phyloP scores from a whole-genome alignment of 1,139 yeast genomes.

The Nakaseomyces sp. region DNA sequence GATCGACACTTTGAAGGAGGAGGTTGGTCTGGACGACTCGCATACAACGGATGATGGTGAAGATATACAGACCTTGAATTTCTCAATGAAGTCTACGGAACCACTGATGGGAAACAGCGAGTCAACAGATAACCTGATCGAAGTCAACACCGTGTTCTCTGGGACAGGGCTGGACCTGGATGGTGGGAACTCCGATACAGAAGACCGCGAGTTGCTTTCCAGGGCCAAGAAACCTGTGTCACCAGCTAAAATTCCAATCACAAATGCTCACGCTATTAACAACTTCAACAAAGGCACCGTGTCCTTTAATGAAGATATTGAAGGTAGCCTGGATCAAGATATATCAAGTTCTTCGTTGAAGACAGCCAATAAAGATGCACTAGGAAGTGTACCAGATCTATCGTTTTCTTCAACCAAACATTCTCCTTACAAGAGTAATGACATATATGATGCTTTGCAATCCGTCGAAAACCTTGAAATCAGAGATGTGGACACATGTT shows the following conservation, averaged over 20 bases:
- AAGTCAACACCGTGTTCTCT: not conserved
- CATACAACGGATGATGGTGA: not conserved
- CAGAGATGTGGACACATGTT: not conserved
- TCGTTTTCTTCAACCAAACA: constrained; percentile 1
- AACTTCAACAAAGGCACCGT: constrained; percentile 10
- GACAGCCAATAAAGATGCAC: not conserved
- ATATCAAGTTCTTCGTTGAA: not conserved
- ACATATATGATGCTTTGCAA: not conserved
- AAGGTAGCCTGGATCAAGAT: not conserved
- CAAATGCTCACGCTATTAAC: constrained; percentile 21
- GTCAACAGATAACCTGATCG: not conserved
- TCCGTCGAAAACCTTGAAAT: constrained; percentile 2
- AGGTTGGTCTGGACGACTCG: constrained; percentile 3
- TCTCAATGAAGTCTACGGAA: constrained; percentile 1
- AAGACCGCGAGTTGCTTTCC: constrained; percentile 6
- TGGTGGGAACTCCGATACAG: constrained; percentile 12
- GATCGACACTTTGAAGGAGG: constrained; percentile 3
- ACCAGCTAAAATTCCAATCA: constrained; percentile 25
- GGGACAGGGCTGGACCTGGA: not conserved
- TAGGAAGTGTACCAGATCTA: constrained; percentile 1
- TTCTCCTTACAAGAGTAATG: not conserved
- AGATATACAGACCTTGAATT: not conserved
- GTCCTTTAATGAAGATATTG: not conserved
- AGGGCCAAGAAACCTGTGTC: constrained; percentile 8
- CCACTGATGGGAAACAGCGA: constrained; percentile 2